These are phyloP conservation scores for Fusarium secorum DNA, from an alignment of 2,329 filamentous ascomycete genomes.

Conservation along the genomic window DNA sequence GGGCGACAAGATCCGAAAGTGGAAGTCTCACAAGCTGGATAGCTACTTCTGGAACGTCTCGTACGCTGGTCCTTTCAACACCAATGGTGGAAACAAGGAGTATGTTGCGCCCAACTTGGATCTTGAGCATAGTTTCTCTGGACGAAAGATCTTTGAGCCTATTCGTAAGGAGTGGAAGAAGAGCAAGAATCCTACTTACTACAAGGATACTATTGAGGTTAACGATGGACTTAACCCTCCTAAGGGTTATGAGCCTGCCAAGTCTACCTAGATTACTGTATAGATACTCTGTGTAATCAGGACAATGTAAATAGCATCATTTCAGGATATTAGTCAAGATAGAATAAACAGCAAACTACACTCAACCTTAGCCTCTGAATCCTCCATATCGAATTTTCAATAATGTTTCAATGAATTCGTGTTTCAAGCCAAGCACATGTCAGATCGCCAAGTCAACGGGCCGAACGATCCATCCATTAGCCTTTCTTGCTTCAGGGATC, in stretches of 20 bases:
- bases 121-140: slow-evolving; percentile 43
- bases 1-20: slow-evolving; percentile 58
- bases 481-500: background rate
- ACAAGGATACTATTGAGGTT: slow-evolving; percentile 50
- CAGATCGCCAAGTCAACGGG: slow-evolving; percentile 3
- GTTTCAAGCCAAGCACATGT: background rate
- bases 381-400: rapidly evolving
- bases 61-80: slow-evolving; percentile 60
- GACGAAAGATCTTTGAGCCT: slow-evolving; percentile 48
- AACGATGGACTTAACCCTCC: slow-evolving; percentile 55
- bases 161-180: slow-evolving; percentile 50
- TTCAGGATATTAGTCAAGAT: background rate
- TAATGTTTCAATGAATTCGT: background rate
- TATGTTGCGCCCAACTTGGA: slow-evolving; percentile 54
- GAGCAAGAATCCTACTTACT: slow-evolving; percentile 53
- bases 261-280: slow-evolving; percentile 12
- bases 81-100: slow-evolving; percentile 43
- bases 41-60: slow-evolving; percentile 61
- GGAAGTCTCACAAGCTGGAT: slow-evolving; percentile 48
- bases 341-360: background rate
- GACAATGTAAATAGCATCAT: background rate
- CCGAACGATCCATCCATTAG: background rate
- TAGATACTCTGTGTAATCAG: background rate
- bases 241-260: slow-evolving; percentile 45
- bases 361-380: rapidly evolving